These are phyloP conservation scores for Claviceps digitariae DNA, from an alignment of 2,329 filamentous ascomycete species.

Conservation along the genomic window DNA sequence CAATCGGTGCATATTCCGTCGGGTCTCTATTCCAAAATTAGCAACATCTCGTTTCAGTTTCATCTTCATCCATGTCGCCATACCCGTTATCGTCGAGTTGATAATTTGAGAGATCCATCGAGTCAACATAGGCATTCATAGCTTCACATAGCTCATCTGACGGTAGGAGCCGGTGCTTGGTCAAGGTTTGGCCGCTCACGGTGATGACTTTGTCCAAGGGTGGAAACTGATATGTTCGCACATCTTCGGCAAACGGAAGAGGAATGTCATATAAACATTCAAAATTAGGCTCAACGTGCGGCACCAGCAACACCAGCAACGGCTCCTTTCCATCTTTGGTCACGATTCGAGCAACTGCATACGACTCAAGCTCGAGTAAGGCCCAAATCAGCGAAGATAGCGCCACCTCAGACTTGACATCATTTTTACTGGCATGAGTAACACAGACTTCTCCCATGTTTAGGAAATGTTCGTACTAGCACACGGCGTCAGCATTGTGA, in stretches of 20 bases:
- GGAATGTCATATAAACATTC: slow-evolving; percentile 85
- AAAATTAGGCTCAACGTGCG: slow-evolving; percentile 61
- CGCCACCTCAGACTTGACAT: slow-evolving; percentile 71
- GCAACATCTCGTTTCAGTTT: not conserved
- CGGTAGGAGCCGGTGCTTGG: slow-evolving; percentile 73
- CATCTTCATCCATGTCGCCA: slow-evolving; percentile 10
- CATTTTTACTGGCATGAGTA: slow-evolving; percentile 62
- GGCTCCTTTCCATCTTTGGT: slow-evolving; percentile 73
- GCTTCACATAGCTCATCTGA: slow-evolving; percentile 57
- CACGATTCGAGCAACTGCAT: slow-evolving; percentile 76
- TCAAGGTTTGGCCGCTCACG: slow-evolving; percentile 67
- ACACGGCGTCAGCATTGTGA: not conserved
- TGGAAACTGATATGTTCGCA: slow-evolving; percentile 82
- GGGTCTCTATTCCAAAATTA: slow-evolving; percentile 20
- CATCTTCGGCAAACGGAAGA: slow-evolving; percentile 84
- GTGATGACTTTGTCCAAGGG: slow-evolving; percentile 80
- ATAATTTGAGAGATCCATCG: slow-evolving; percentile 71
- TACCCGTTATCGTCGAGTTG: slow-evolving; percentile 64
- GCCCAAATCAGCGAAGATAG: slow-evolving; percentile 84
- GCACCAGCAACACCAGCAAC: slow-evolving; percentile 62
- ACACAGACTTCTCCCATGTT: slow-evolving; percentile 71
- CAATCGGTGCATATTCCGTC: slow-evolving; percentile 59
- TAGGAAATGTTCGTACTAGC: slow-evolving; percentile 67
- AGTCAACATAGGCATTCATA: slow-evolving; percentile 87
- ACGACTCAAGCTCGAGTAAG: slow-evolving; percentile 70